phyloP scores from a whole-genome alignment of 2,329 filamentous ascomycete genomes.

The Pestalotiopsis sp. region DNA sequence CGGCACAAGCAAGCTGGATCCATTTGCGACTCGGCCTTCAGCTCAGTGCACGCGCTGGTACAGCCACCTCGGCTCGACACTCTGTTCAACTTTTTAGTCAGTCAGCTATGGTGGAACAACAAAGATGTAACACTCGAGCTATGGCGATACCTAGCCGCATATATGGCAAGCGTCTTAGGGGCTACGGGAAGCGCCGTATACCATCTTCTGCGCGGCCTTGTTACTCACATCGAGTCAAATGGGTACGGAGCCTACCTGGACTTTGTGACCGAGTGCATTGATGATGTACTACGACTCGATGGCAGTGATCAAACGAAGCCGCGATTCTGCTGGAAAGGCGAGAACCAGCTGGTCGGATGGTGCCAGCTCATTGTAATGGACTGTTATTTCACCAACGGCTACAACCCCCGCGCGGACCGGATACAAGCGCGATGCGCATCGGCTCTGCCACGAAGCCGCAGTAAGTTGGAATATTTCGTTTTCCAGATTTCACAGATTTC shows the following conservation, averaged over 20 bases:
- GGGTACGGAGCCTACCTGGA: constrained; percentile 8
- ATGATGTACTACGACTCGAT: not conserved
- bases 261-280: constrained; percentile 11
- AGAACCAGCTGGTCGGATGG: constrained; percentile 7
- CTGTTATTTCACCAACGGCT: constrained; percentile 11
- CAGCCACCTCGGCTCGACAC: constrained; percentile 4
- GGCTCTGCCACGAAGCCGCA: constrained; percentile 6
- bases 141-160: constrained; percentile 9
- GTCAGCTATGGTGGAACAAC: constrained; percentile 11
- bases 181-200: not conserved
- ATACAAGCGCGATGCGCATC: constrained; percentile 9
- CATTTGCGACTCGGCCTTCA: constrained; percentile 8
- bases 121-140: constrained; percentile 9
- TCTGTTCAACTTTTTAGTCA: constrained; percentile 12
- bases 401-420: constrained; percentile 3
- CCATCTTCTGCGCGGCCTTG: not conserved
- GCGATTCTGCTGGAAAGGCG: not conserved
- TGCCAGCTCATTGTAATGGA: constrained; percentile 12
- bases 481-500: not conserved
- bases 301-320: not conserved
- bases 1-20: constrained; percentile 8
- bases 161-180: constrained; percentile 9
- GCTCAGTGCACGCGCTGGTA: not conserved
- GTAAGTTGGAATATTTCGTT: not conserved
- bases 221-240: not conserved